Evolutionary conservation across 169 alveolate genomes (phyloP).

Genomic region (Eimeria praecox): DNA sequence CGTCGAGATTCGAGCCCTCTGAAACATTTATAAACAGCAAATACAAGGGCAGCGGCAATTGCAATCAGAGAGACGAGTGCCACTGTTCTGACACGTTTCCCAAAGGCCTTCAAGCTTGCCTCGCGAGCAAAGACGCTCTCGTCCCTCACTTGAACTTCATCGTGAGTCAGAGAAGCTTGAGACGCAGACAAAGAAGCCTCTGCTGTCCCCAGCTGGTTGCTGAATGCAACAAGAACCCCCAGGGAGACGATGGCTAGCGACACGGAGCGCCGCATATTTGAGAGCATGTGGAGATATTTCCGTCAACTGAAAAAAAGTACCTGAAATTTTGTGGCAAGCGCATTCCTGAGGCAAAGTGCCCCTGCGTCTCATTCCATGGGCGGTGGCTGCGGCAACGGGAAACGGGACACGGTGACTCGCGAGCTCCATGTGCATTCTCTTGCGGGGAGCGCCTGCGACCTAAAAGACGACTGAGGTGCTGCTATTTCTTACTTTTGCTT

Average conservation of each 20-base stretch:
- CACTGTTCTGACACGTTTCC: not conserved
- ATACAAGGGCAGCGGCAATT: not conserved
- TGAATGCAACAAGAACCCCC: not conserved
- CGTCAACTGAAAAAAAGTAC: not conserved
- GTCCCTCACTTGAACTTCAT: not conserved
- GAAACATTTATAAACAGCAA: not conserved
- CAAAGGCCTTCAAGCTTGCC: not conserved
- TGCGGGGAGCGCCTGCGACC: not conserved
- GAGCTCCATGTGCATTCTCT: not conserved
- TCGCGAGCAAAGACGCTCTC: not conserved
- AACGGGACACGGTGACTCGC: not conserved
- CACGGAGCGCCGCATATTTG: not conserved
- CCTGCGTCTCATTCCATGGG: not conserved
- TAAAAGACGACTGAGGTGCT: not conserved
- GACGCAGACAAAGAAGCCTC: not conserved
- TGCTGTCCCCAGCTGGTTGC: not conserved
- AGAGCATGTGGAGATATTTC: not conserved
- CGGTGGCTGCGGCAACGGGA: not conserved
- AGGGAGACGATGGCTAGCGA: not conserved
- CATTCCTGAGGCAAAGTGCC: not conserved
- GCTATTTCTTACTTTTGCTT: not conserved
- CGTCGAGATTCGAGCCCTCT: not conserved
- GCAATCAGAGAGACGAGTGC: not conserved
- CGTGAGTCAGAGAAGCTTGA: not conserved
- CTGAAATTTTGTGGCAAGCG: not conserved